These are phyloP conservation scores for Saraca asoca DNA, from an alignment of 331 rosid genomes.

Conservation along the genomic window DNA sequence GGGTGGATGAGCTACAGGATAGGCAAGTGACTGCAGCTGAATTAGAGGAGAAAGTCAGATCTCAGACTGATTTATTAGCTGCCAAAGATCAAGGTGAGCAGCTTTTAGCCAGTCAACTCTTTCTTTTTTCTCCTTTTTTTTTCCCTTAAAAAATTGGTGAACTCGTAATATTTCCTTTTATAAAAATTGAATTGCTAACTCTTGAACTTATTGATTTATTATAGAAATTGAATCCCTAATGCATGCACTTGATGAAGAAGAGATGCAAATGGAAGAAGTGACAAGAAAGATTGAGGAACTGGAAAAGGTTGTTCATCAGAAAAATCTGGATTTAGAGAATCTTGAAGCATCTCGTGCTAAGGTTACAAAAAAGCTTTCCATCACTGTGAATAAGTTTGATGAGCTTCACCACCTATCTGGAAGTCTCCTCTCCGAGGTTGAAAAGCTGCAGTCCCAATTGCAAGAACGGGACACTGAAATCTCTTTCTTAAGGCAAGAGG, in stretches of 20 bases:
- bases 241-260: conserved; percentile 98
- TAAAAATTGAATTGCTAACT: conserved; percentile 16
- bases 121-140: conserved; percentile 32
- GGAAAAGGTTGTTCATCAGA: conserved; percentile 66
- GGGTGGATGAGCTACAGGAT: conserved; percentile 60
- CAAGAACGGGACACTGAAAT: conserved; percentile 93
- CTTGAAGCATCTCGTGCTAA: conserved; percentile 78
- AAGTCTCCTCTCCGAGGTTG: conserved; percentile 87
- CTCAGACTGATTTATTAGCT: conserved; percentile 61
- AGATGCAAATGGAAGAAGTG: conserved; percentile 80
- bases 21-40: conserved; percentile 54
- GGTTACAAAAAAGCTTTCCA: conserved; percentile 76
- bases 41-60: conserved; percentile 63
- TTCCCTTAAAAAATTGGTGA: conserved; percentile 7
- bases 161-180: conserved; percentile 25
- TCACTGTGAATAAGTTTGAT: conserved; percentile 86
- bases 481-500: conserved; percentile 97
- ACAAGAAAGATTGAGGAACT: conserved; percentile 64
- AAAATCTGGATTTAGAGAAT: conserved; percentile 67
- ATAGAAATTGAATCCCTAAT: conserved; percentile 87
- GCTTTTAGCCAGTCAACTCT: no score
- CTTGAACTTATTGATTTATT: conserved; percentile 36
- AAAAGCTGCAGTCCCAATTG: conserved; percentile 86
- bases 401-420: conserved; percentile 91
- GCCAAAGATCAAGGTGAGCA: conserved; percentile 88